Conservation (phyloP, 371 early-diverging fungal species). For the Apophysomyces variabilis region DNA sequence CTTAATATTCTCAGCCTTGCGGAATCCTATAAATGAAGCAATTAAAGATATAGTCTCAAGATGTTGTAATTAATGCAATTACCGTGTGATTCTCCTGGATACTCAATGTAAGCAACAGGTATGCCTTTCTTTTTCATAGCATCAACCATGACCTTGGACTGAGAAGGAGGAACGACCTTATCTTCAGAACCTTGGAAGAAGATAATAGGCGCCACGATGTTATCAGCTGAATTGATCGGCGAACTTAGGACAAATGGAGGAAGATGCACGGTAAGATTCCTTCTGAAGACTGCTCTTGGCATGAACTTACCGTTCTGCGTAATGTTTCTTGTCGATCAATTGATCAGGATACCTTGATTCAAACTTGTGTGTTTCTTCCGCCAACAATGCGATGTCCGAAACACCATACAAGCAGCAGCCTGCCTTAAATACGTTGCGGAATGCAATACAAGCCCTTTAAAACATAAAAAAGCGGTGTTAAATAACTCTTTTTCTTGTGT, state of each 20-base stretch:
- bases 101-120: conserved; percentile 69
- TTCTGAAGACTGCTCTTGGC: too few relatives aligned
- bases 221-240: conserved; percentile 60
- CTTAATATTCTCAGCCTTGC: conserved; percentile 52
- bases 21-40: conserved; percentile 31
- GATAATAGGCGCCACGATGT: conserved; percentile 68
- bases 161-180: conserved; percentile 78
- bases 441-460: conserved; percentile 60
- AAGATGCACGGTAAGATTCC: too few relatives aligned
- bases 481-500: background rate
- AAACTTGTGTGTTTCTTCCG: conserved; percentile 80
- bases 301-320: conserved; percentile 44
- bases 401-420: conserved; percentile 74
- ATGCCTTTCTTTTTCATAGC: conserved; percentile 64
- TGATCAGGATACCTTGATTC: conserved; percentile 63
- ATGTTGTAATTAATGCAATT: background rate
- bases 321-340: conserved; percentile 34
- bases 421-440: conserved; percentile 75
- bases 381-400: conserved; percentile 68
- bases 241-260: conserved; percentile 31
- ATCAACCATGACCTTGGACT: conserved; percentile 74
- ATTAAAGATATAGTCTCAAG: background rate
- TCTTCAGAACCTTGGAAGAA: conserved; percentile 82
- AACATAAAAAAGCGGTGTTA: background rate
- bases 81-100: conserved; percentile 78